phyloP scores from a whole-genome alignment of 495 filamentous ascomycete genomes.

The Penicillium riverlandense region DNA sequence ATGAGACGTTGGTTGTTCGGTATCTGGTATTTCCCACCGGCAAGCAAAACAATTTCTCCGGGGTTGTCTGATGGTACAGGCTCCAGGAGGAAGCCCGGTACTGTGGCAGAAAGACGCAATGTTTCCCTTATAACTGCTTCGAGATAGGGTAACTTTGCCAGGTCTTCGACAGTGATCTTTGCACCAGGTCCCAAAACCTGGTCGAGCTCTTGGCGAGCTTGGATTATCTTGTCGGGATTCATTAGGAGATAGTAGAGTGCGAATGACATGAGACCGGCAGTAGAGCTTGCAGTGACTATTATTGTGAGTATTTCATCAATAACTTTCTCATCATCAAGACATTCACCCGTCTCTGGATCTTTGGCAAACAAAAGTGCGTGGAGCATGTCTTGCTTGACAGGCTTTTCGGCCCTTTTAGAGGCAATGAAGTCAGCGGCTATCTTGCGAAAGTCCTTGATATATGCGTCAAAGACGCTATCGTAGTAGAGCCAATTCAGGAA shows the following conservation, averaged over 20 bases:
- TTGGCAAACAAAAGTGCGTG: conserved; percentile 60
- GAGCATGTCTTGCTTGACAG: conserved; percentile 60
- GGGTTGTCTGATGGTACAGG: conserved; percentile 40
- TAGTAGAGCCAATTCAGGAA: conserved; percentile 33
- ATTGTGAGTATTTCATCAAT: conserved; percentile 58
- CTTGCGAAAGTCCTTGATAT: conserved; percentile 51
- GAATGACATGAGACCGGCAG: conserved; percentile 37
- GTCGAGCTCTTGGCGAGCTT: conserved; percentile 38
- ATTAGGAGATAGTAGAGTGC: conserved; percentile 39
- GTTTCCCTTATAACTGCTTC: conserved; percentile 66
- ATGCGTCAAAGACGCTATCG: conserved; percentile 41
- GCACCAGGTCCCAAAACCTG: conserved; percentile 22
- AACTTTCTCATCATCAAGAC: conserved; percentile 53
- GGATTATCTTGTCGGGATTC: conserved; percentile 25
- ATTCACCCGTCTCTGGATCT: conserved; percentile 59
- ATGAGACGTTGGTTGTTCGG: conserved; percentile 53
- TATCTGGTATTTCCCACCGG: conserved; percentile 61
- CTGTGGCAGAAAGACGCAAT: conserved; percentile 59
- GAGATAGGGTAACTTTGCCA: conserved; percentile 59
- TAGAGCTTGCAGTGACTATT: conserved; percentile 39
- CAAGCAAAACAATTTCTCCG: conserved; percentile 36
- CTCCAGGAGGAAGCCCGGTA: conserved; percentile 55
- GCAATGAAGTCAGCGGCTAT: conserved; percentile 54
- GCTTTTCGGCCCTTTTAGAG: conserved; percentile 43
- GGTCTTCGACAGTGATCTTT: conserved; percentile 42